phyloP scores from a whole-genome alignment of 805 yeast genomes.

The Wickerhamiella cacticola region DNA sequence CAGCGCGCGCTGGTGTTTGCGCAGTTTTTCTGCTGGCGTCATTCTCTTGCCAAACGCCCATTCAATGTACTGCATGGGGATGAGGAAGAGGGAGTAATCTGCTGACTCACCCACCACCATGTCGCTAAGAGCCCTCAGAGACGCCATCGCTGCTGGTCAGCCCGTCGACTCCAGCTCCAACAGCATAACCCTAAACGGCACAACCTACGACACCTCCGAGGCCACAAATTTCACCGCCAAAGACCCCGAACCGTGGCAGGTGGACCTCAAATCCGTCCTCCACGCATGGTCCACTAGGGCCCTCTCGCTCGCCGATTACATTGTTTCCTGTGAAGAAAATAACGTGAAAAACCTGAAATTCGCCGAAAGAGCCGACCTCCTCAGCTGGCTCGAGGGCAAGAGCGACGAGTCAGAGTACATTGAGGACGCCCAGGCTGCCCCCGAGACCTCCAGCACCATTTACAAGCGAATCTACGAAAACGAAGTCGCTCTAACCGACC shows the following conservation, averaged over 20 bases:
- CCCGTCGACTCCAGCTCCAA: background rate
- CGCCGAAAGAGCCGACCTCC: constrained; percentile 71
- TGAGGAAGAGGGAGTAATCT: background rate
- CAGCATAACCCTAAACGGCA: background rate
- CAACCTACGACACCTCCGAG: background rate
- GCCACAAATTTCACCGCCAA: constrained; percentile 36
- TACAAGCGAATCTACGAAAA: constrained; percentile 23
- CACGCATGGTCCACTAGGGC: constrained; percentile 73
- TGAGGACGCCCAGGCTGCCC: constrained; percentile 15
- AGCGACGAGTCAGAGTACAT: constrained; percentile 48
- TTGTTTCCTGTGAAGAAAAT: constrained; percentile 53
- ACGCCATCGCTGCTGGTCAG: constrained; percentile 2
- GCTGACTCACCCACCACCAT: background rate
- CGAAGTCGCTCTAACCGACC: constrained; percentile 36
- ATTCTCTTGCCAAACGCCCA: constrained; percentile 93
- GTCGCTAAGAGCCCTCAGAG: constrained; percentile 1
- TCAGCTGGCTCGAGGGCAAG: constrained; percentile 68
- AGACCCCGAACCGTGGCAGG: constrained; percentile 14
- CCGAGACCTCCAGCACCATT: background rate
- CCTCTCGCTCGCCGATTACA: constrained; percentile 68
- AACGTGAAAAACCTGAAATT: constrained; percentile 64
- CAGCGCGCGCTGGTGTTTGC: constrained; percentile 89
- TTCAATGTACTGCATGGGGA: constrained; percentile 52
- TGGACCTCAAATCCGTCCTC: constrained; percentile 45
- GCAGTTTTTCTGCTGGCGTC: constrained; percentile 88